Percentiles rank a stretch among this genome's conserved stretches.
Conservation (phyloP, 169 alveolate genomes). For the Cryptosporidium tyzzeri region DNA sequence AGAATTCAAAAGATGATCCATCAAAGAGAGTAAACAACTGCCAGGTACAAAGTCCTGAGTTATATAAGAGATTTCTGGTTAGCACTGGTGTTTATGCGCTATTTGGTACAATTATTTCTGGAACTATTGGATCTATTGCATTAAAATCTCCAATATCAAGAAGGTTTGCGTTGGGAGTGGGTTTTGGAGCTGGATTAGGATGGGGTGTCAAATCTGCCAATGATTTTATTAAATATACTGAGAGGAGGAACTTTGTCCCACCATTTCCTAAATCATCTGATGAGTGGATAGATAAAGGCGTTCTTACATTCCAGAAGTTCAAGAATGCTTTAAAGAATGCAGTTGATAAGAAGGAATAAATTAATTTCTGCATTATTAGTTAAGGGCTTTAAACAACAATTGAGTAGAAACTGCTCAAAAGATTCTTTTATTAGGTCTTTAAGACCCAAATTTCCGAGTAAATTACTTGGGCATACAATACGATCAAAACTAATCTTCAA, state of each 20-base stretch:
- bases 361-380: background rate
- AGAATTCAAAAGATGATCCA: constrained; percentile 1
- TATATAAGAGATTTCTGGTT: constrained; percentile 57
- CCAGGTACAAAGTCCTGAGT: constrained; percentile 19
- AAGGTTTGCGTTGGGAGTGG: constrained; percentile 60
- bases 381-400: background rate
- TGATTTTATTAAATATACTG: constrained; percentile 49
- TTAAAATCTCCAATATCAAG: constrained; percentile 51
- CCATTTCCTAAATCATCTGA: constrained; percentile 67
- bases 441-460: background rate
- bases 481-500: background rate
- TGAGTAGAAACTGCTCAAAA: background rate
- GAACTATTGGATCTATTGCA: constrained; percentile 54
- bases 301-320: constrained; percentile 23
- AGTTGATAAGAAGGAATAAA: constrained; percentile 11
- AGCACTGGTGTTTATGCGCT: constrained; percentile 67
- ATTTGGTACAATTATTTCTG: constrained; percentile 29
- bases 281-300: constrained; percentile 62
- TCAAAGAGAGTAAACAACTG: background rate
- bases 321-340: background rate
- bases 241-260: constrained; percentile 32
- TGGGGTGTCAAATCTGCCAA: constrained; percentile 74
- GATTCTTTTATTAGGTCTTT: background rate
- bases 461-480: background rate
- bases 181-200: constrained; percentile 63